Percentiles rank a stretch among this genome's conserved stretches.
Evolutionary conservation across 2,329 filamentous ascomycete genomes (phyloP).

Genomic region (Pseudogymnoascus sp.): DNA sequence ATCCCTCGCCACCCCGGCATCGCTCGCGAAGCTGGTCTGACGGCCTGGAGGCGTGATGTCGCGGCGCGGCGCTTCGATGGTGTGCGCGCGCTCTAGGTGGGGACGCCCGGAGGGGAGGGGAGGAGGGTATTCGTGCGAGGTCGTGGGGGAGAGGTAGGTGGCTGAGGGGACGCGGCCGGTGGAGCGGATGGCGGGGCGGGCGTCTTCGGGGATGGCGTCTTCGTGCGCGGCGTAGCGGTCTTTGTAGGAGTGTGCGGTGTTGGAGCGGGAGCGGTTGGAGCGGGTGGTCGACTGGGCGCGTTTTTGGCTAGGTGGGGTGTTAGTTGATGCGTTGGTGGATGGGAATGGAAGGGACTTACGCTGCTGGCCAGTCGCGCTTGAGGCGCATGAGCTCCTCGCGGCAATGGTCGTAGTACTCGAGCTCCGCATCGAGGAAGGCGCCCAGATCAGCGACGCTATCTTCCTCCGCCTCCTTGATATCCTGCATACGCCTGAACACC

Average conservation of each 20-base stretch:
- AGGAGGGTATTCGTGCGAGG: conserved; percentile 23
- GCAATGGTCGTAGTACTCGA: conserved; percentile 86
- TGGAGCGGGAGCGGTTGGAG: conserved; percentile 37
- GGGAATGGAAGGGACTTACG: conserved; percentile 33
- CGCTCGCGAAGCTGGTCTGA: conserved; percentile 39
- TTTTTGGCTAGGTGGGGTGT: conserved; percentile 13
- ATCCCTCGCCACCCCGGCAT: conserved; percentile 33
- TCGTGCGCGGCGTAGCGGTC: conserved; percentile 51
- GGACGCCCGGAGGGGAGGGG: conserved; percentile 35
- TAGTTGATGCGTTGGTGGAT: not conserved
- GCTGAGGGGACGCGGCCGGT: conserved; percentile 22
- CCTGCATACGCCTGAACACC: conserved; percentile 84
- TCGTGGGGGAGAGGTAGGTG: conserved; percentile 14
- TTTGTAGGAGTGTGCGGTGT: conserved; percentile 54
- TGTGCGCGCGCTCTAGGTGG: conserved; percentile 40
- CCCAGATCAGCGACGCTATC: conserved; percentile 76
- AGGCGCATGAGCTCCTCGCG: conserved; percentile 69
- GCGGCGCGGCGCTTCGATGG: conserved; percentile 50
- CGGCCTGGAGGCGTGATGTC: conserved; percentile 43
- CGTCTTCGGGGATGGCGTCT: conserved; percentile 35
- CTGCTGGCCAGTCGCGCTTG: conserved; percentile 60
- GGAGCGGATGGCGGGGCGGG: conserved; percentile 45
- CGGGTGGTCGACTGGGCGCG: conserved; percentile 17
- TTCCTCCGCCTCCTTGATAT: conserved; percentile 84
- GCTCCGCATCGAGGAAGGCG: conserved; percentile 76